Evolutionary conservation across 2,329 filamentous ascomycete species (phyloP).

Genomic region (Dendryphion nanum): DNA sequence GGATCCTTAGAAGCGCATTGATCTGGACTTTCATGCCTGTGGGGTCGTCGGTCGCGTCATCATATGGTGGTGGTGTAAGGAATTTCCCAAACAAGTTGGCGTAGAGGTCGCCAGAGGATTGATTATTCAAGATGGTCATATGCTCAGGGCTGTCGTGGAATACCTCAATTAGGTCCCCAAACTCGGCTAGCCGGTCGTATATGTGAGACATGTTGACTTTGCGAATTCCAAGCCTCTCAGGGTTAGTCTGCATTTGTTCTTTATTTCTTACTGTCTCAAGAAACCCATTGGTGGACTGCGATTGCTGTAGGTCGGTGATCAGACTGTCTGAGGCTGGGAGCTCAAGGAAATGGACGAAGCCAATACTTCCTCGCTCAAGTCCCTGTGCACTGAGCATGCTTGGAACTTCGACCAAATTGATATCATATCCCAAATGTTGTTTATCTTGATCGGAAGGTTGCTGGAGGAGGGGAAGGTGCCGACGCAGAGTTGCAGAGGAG

Average conservation of each 20-base stretch:
- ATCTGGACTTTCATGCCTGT: conserved; percentile 67
- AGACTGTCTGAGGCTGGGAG: conserved; percentile 63
- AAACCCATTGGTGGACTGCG: conserved; percentile 28
- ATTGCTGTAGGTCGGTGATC: conserved; percentile 54
- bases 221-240: conserved; percentile 40
- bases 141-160: conserved; percentile 53
- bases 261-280: conserved; percentile 43
- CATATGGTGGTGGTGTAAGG: conserved; percentile 39
- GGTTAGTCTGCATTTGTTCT: conserved; percentile 38
- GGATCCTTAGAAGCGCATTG: conserved; percentile 63
- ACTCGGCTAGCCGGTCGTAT: conserved; percentile 37
- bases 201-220: conserved; percentile 30
- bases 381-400: conserved; percentile 73
- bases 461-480: conserved; percentile 13
- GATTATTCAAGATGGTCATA: conserved; percentile 51
- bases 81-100: conserved; percentile 44
- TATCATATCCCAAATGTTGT: conserved; percentile 27
- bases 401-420: conserved; percentile 54
- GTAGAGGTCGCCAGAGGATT: conserved; percentile 53
- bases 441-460: conserved; percentile 13
- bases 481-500: conserved; percentile 31
- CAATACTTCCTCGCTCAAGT: conserved; percentile 68
- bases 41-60: conserved; percentile 53
- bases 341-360: conserved; percentile 67
- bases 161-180: conserved; percentile 55